Evolutionary conservation across 2,329 filamentous ascomycete species (phyloP).

Genomic region (Aspergillus fijiensis): DNA sequence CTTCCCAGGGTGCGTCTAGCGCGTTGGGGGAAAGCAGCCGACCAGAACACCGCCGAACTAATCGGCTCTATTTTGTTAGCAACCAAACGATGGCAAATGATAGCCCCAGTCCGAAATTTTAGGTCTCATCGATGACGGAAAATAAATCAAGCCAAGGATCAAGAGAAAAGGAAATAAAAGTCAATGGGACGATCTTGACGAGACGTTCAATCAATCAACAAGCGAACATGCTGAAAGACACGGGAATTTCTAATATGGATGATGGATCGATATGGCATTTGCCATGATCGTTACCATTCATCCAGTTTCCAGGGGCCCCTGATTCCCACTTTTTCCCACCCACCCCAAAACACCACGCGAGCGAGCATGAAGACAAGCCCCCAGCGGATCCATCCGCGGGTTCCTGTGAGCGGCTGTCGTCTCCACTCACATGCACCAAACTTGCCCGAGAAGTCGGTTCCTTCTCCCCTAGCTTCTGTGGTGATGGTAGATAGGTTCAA

Average conservation of each 20-base stretch:
- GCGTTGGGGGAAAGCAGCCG: slow-evolving; percentile 3
- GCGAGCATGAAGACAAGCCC: slow-evolving; percentile 21
- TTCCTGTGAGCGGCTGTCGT: slow-evolving; percentile 29
- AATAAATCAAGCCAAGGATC: not conserved
- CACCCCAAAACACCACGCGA: slow-evolving; percentile 19
- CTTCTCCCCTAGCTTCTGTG: slow-evolving; percentile 21
- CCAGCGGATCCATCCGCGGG: slow-evolving; percentile 29
- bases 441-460: slow-evolving; percentile 33
- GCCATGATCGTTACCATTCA: not conserved
- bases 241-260: not conserved
- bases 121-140: not conserved
- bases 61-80: slow-evolving; percentile 5
- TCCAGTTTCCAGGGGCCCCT: slow-evolving; percentile 15
- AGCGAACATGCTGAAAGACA: not conserved
- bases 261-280: not conserved
- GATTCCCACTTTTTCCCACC: slow-evolving; percentile 9
- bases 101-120: slow-evolving; percentile 10
- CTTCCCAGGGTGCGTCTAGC: slow-evolving; percentile 3
- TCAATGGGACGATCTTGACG: not conserved
- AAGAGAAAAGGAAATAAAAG: not conserved
- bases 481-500: slow-evolving; percentile 7
- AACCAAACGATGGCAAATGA: slow-evolving; percentile 7
- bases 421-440: slow-evolving; percentile 30
- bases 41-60: not conserved
- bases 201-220: not conserved